These are phyloP conservation scores for Colletotrichum aenigma DNA, from an alignment of 2,329 filamentous ascomycete species.

Conservation along the genomic window DNA sequence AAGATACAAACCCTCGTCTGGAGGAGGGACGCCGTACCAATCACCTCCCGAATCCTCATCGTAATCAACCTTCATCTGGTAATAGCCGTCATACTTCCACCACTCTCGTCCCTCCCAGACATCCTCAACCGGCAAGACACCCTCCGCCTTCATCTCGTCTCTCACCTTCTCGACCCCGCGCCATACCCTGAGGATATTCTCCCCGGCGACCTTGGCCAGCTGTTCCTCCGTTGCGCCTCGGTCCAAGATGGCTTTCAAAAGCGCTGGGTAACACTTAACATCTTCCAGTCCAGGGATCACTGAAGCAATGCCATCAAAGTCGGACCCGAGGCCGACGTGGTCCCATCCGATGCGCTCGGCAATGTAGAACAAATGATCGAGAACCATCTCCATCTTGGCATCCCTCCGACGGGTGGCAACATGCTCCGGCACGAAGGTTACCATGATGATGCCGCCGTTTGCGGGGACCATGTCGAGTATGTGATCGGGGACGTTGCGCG, in stretches of 20 bases:
- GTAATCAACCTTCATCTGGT: too few relatives aligned
- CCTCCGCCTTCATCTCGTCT: slow-evolving; percentile 32
- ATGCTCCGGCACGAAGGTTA: slow-evolving; percentile 36
- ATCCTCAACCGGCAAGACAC: slow-evolving; percentile 35
- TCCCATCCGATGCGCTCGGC: slow-evolving; percentile 35
- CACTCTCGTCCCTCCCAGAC: slow-evolving; percentile 35
- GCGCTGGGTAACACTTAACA: slow-evolving; percentile 30
- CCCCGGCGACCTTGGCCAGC: slow-evolving; percentile 36
- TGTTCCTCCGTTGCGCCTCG: slow-evolving; percentile 42
- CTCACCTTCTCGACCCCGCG: slow-evolving; percentile 24
- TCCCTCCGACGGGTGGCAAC: slow-evolving; percentile 22
- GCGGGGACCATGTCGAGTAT: slow-evolving; percentile 34
- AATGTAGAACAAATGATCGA: slow-evolving; percentile 34
- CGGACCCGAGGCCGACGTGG: slow-evolving; percentile 40
- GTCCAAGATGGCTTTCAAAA: slow-evolving; percentile 37
- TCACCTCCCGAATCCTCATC: slow-evolving; percentile 17
- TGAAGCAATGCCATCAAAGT: slow-evolving; percentile 37
- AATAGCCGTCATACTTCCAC: slow-evolving; percentile 34
- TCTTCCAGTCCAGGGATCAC: slow-evolving; percentile 30
- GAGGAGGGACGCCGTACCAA: slow-evolving; percentile 28
- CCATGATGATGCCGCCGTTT: slow-evolving; percentile 44
- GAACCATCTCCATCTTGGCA: slow-evolving; percentile 32
- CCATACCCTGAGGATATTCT: slow-evolving; percentile 41
- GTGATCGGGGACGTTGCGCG: slow-evolving; percentile 45
- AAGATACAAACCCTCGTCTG: slow-evolving; percentile 7